Percentiles rank a stretch among this genome's conserved stretches.
Evolutionary conservation across 495 filamentous ascomycete species (phyloP).

Genomic region (Geoglossum glabrum): DNA sequence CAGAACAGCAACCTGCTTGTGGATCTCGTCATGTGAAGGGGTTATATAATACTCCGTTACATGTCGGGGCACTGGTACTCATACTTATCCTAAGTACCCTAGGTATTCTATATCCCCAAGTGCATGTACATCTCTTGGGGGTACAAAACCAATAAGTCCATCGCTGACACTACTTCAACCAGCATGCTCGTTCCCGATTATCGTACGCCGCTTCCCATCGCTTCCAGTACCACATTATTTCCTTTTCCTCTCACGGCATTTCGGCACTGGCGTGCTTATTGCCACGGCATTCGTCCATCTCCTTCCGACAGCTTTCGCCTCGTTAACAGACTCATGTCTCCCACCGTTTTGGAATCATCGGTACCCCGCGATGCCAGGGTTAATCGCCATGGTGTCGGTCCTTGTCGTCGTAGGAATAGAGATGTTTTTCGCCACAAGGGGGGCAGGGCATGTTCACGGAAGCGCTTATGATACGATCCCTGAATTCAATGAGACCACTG

Average conservation of each 20-base stretch:
- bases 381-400: constrained; percentile 60
- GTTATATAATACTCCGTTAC: constrained; percentile 37
- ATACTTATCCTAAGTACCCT: constrained; percentile 27
- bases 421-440: constrained; percentile 47
- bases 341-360: constrained; percentile 49
- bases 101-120: neutral
- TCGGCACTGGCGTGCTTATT: constrained; percentile 71
- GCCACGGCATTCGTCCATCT: constrained; percentile 79
- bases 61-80: constrained; percentile 41
- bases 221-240: constrained; percentile 23
- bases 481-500: constrained; percentile 6
- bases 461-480: constrained; percentile 27
- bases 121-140: no score
- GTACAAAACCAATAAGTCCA: neutral
- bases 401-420: constrained; percentile 56
- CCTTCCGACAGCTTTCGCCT: constrained; percentile 65
- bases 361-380: constrained; percentile 57
- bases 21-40: constrained; percentile 8
- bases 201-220: constrained; percentile 29
- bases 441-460: constrained; percentile 28
- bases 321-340: constrained; percentile 62
- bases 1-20: neutral
- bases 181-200: constrained; percentile 35
- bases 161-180: constrained; percentile 2
- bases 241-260: constrained; percentile 61